Evolutionary conservation across 2,329 filamentous ascomycete genomes (phyloP).

Genomic region (Simplicillium aogashimaense): DNA sequence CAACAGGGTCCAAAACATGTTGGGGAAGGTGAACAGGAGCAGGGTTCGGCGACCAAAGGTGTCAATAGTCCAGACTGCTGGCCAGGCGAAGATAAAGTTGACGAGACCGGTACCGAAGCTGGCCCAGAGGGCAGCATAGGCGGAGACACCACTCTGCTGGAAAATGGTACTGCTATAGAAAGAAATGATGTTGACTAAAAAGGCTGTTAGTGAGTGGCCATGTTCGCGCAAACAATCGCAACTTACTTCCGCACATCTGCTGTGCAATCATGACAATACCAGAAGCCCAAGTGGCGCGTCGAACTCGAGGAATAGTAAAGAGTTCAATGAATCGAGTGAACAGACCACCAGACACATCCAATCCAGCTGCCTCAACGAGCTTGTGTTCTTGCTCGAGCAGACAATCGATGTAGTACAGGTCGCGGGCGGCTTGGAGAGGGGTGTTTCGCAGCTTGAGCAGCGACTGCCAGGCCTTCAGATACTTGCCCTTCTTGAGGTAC

Average conservation of each 20-base stretch:
- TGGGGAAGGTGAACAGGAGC: constrained; percentile 52
- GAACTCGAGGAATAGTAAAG: constrained; percentile 46
- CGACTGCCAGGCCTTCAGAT: constrained; percentile 44
- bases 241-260: constrained; percentile 46
- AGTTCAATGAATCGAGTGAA: constrained; percentile 42
- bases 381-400: constrained; percentile 20
- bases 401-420: constrained; percentile 50
- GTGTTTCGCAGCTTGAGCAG: constrained; percentile 47
- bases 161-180: constrained; percentile 40
- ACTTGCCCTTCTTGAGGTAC: constrained; percentile 52
- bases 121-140: constrained; percentile 27
- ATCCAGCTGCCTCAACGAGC: constrained; percentile 15
- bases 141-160: constrained; percentile 26
- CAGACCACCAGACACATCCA: constrained; percentile 31
- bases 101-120: constrained; percentile 39
- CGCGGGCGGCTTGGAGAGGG: constrained; percentile 49
- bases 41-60: constrained; percentile 51
- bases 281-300: constrained; percentile 55
- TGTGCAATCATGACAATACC: constrained; percentile 59
- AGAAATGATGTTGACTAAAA: constrained; percentile 34
- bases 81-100: constrained; percentile 54
- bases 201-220: not conserved
- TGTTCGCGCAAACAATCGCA: not conserved
- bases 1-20: constrained; percentile 52
- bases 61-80: constrained; percentile 54